Percentiles rank a stretch among this genome's conserved stretches.
Conservation (phyloP, 2,329 filamentous ascomycete genomes). For the Dactylellina leptospora region DNA sequence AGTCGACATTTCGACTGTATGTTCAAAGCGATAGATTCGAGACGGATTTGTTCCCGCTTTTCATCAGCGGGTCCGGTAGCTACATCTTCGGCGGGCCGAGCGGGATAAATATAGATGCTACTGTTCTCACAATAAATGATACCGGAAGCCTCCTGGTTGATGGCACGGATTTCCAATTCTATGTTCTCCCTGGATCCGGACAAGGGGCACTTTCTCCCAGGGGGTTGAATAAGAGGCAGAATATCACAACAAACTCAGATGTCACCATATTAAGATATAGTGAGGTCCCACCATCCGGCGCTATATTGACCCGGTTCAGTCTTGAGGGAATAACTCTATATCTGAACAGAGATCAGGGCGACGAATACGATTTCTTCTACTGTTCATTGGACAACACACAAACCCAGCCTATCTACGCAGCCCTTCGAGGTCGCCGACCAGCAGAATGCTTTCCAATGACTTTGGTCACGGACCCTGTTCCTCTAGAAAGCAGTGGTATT, state of each 20-base stretch:
- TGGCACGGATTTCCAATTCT: slow-evolving; percentile 1
- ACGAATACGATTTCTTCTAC: slow-evolving; percentile 17
- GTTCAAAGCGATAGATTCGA: slow-evolving; percentile 8
- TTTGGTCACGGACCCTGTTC: slow-evolving; percentile 6
- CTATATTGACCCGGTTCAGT: not conserved
- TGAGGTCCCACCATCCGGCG: not conserved
- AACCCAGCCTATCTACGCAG: not conserved
- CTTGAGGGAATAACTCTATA: slow-evolving; percentile 14
- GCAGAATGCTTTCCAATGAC: slow-evolving; percentile 1
- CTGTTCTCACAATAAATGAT: slow-evolving; percentile 2
- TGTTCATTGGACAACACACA: slow-evolving; percentile 4
- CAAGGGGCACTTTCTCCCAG: not conserved
- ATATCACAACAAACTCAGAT: not conserved
- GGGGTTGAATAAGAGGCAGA: not conserved
- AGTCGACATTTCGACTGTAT: slow-evolving; percentile 11
- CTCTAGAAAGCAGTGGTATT: not conserved
- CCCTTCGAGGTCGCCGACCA: not conserved
- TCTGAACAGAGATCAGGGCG: not conserved
- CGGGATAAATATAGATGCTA: not conserved
- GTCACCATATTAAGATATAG: slow-evolving; percentile 5
- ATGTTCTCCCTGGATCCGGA: slow-evolving; percentile 4
- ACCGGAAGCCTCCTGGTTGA: slow-evolving; percentile 1
- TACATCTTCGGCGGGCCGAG: slow-evolving; percentile 5
- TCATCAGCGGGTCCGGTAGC: not conserved
- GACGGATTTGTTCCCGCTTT: slow-evolving; percentile 4